phyloP scores from a whole-genome alignment of 2,329 filamentous ascomycete species.

The Escovopsis sp. region DNA sequence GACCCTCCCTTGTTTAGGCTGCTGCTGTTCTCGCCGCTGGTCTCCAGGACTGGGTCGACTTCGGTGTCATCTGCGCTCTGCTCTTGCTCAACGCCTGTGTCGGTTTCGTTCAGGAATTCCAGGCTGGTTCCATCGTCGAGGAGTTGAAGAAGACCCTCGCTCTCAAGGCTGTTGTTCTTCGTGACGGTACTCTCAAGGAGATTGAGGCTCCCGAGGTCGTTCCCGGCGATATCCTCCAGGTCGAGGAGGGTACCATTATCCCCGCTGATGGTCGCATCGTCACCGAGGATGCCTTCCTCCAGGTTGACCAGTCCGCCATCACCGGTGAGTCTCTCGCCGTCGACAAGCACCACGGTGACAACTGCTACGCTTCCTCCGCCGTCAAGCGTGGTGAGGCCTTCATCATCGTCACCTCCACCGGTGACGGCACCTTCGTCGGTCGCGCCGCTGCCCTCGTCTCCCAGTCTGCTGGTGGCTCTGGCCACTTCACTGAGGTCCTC shows the following conservation, averaged over 20 bases:
- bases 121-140: slow-evolving; percentile 80
- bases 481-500: slow-evolving; percentile 84
- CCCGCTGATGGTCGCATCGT: slow-evolving; percentile 79
- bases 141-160: slow-evolving; percentile 84
- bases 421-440: slow-evolving; percentile 84
- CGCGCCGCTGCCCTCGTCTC: slow-evolving; percentile 76
- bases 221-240: slow-evolving; percentile 76
- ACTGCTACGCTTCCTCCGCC: slow-evolving; percentile 71
- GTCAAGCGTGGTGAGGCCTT: slow-evolving; percentile 86
- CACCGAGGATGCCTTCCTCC: slow-evolving; percentile 69
- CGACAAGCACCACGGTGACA: slow-evolving; percentile 72
- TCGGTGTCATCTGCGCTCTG: slow-evolving; percentile 77
- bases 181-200: slow-evolving; percentile 62
- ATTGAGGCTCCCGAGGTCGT: slow-evolving; percentile 74
- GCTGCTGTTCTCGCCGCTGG: slow-evolving; percentile 69
- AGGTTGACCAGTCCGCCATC: slow-evolving; percentile 85
- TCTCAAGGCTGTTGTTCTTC: slow-evolving; percentile 74
- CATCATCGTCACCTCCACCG: slow-evolving; percentile 68
- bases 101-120: slow-evolving; percentile 80
- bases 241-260: slow-evolving; percentile 84
- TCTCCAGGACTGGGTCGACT: slow-evolving; percentile 83
- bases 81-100: slow-evolving; percentile 73
- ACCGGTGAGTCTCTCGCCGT: slow-evolving; percentile 86
- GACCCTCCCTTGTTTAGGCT: slow-evolving; percentile 27
- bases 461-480: slow-evolving; percentile 55